Base-by-base conservation (phyloP, 495 filamentous ascomycete genomes). In the Zalerion maritima region DNA sequence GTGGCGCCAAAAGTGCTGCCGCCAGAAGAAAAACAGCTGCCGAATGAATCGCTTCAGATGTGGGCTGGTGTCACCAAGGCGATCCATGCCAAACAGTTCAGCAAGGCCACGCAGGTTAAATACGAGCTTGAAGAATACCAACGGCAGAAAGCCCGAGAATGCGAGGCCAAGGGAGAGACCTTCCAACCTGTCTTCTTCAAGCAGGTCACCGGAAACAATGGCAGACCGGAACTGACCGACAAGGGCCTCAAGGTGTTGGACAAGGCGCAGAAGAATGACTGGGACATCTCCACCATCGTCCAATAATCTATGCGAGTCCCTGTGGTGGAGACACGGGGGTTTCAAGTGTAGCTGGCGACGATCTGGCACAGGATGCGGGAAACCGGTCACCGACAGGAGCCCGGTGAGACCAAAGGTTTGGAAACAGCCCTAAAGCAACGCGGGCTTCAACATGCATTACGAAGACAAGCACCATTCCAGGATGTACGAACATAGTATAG, bases 151-250 rank as follows among this genome's bases (percentile, higher is more conserved):
- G 84, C 82, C 1, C 70, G 78, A n/a, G 73, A 83, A 37, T 64
- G 87, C 15, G 73, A 81, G 36, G 62, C 57, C 8, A 64, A 62
- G 6, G 62, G 68, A 11, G 64, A 67, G 27, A 62, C 74, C 11
- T 96, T 81, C 80, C 64, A 75, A 35, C 89, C 89, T n/a, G 62
- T 83, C 14, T 97, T 94, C 54, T 97, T 97, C 49, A 78, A 71
- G 3, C 72, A 74, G 6, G 69, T 67, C 1, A 69, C 77, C 6
- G 78, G 76, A 34, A 75, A 79, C 13, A 51, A 71, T 10, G 85
- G 86, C 4, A 80, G 72, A 49, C 86, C 86, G 1, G 66, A 78
- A 32, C 57, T 94, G 41, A 89, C 74, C 0, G 68, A 78, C 29
- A 81, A 89, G 36, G 86, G 86, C 2, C 56, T 61, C 26, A 59